phyloP scores from a whole-genome alignment of 257 asterid species.

The Solanum piurae region DNA sequence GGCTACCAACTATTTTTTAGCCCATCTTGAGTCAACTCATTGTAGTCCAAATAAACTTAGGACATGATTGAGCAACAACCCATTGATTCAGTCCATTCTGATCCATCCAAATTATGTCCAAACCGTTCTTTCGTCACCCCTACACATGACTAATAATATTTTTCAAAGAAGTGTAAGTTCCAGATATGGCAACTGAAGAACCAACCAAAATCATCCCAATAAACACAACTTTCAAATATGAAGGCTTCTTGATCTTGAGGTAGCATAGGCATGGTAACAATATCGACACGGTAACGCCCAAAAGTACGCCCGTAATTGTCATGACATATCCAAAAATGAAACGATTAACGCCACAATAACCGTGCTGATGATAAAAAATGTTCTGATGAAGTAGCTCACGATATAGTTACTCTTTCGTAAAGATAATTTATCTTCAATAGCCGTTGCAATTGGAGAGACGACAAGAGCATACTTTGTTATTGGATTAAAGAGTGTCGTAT shows the following conservation, averaged over 20 bases:
- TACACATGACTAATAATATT: slow-evolving; percentile 2
- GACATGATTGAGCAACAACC: background rate
- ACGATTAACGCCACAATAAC: slow-evolving; percentile 4
- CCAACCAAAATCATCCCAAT: background rate
- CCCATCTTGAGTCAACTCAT: background rate
- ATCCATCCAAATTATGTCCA: background rate
- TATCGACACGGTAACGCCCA: slow-evolving; percentile 17
- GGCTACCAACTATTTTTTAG: background rate
- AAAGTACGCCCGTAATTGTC: slow-evolving; percentile 42
- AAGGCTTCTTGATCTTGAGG: slow-evolving; percentile 25
- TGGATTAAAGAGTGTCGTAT: slow-evolving; percentile 31
- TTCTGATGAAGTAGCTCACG: slow-evolving; percentile 2
- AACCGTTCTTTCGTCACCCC: background rate
- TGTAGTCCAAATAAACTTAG: background rate
- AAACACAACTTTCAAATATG: slow-evolving; percentile 9
- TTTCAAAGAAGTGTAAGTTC: slow-evolving; percentile 31
- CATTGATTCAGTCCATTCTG: background rate
- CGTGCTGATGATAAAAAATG: slow-evolving; percentile 4
- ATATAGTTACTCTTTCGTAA: background rate
- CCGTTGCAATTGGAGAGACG: slow-evolving; percentile 6
- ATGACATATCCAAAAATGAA: slow-evolving; percentile 32
- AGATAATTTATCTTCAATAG: slow-evolving; percentile 1
- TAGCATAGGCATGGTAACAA: slow-evolving; percentile 43
- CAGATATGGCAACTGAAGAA: background rate
- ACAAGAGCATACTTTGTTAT: background rate